These are phyloP conservation scores for Murraya koenigii DNA, from an alignment of 345 rosid species.

Conservation along the genomic window DNA sequence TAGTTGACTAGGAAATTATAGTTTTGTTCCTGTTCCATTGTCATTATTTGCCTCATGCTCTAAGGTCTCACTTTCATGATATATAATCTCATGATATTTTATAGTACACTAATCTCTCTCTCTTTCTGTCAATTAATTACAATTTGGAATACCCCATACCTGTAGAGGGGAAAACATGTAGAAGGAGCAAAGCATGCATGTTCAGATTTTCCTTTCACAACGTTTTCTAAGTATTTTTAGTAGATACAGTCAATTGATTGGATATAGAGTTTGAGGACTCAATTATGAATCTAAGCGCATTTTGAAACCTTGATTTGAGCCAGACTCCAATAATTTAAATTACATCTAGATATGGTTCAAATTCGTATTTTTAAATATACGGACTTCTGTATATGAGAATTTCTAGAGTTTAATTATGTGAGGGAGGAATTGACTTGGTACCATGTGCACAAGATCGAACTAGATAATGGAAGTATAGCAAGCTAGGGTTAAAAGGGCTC, in stretches of 20 bases:
- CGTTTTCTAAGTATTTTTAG: neutral
- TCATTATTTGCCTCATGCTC: neutral
- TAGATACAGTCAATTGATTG: neutral
- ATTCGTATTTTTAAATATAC: too few species aligned
- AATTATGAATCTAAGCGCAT: neutral
- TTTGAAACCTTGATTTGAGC: neutral
- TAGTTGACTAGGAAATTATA: neutral
- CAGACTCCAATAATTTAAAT: too few species aligned
- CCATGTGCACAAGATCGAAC: slow-evolving; percentile 35
- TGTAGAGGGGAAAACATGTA: neutral
- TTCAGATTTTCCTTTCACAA: neutral
- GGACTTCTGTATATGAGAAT: too few species aligned
- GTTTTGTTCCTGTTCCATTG: neutral
- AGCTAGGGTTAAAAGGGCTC: slow-evolving; percentile 22
- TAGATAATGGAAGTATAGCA: slow-evolving; percentile 28
- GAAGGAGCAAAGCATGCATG: neutral
- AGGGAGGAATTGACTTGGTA: neutral
- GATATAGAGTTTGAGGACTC: neutral
- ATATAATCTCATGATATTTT: neutral
- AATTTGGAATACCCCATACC: slow-evolving; percentile 4
- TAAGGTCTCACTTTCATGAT: neutral
- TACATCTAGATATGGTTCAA: too few species aligned
- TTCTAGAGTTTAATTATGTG: neutral
- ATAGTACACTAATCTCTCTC: neutral
- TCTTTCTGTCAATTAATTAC: neutral